Percentiles rank a stretch among this genome's conserved stretches.
phyloP scores from a whole-genome alignment of 495 filamentous ascomycete genomes.

The Neurospora sp. region DNA sequence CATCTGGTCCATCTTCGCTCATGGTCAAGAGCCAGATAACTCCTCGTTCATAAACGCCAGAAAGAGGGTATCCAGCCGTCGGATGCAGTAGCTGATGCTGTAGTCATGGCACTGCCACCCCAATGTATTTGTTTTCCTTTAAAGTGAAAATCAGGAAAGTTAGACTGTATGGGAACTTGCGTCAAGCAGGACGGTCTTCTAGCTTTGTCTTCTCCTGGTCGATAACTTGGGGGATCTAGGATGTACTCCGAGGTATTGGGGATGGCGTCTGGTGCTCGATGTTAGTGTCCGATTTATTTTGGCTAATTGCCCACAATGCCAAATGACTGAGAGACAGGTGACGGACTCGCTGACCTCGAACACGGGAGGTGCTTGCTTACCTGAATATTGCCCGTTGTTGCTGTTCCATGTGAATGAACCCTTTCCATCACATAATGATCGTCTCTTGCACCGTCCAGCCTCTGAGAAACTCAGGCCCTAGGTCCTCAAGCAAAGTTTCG shows the following conservation, averaged over 20 bases:
- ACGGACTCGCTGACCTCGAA: not conserved
- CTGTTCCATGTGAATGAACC: not conserved
- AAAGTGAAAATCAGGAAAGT: not conserved
- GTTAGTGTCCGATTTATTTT: not conserved
- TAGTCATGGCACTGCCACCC: not conserved
- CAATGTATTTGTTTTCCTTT: not conserved
- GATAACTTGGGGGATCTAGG: not conserved
- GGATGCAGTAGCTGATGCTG: not conserved
- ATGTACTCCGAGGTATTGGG: too few relatives aligned
- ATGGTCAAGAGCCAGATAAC: not conserved
- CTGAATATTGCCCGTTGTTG: not conserved
- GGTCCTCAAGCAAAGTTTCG: not conserved
- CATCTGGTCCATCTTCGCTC: not conserved
- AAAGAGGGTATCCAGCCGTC: not conserved
- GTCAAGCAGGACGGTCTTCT: not conserved
- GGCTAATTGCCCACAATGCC: not conserved
- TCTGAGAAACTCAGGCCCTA: not conserved
- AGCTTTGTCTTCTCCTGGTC: not conserved
- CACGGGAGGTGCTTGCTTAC: not conserved
- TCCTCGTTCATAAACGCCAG: not conserved
- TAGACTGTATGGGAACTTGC: not conserved
- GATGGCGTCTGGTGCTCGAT: not conserved
- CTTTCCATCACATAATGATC: not conserved
- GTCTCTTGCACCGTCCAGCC: not conserved
- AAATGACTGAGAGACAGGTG: not conserved